phyloP scores from a whole-genome alignment of 495 filamentous ascomycete genomes.

The Aspergillus nanangensis region DNA sequence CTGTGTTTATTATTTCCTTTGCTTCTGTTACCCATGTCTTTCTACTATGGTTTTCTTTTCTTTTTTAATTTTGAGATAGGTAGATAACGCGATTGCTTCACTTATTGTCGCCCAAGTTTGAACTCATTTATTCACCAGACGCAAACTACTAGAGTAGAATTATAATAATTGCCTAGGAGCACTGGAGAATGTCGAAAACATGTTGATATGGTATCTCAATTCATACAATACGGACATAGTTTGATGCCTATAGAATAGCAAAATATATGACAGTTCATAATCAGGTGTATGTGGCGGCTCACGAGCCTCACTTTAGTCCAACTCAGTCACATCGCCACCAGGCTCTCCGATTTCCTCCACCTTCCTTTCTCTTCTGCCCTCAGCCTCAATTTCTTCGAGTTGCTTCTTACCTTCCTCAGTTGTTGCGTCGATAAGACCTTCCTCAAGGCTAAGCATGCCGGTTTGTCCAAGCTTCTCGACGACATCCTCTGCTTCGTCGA shows the following conservation, averaged over 20 bases:
- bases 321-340: slow-evolving; percentile 35
- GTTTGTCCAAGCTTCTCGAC: slow-evolving; percentile 82
- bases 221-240: too few species aligned
- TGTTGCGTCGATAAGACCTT: slow-evolving; percentile 91
- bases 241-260: slow-evolving; percentile 3
- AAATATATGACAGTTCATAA: slow-evolving; percentile 1
- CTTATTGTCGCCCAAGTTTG: too few species aligned
- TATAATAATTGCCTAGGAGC: too few species aligned
- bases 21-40: slow-evolving; percentile 21
- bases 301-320: slow-evolving; percentile 26
- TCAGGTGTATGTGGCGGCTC: background rate
- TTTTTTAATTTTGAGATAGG: slow-evolving; percentile 21
- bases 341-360: slow-evolving; percentile 38
- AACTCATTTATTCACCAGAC: background rate
- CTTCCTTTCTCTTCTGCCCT: slow-evolving; percentile 29
- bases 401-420: slow-evolving; percentile 83
- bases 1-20: slow-evolving; percentile 13
- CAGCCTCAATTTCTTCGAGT: slow-evolving; percentile 73
- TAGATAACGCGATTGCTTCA: slow-evolving; percentile 15
- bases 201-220: too few species aligned
- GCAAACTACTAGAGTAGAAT: too few species aligned
- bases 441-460: slow-evolving; percentile 86
- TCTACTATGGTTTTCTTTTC: slow-evolving; percentile 15
- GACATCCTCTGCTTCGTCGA: slow-evolving; percentile 87
- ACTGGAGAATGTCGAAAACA: too few species aligned